Evolutionary conservation across 2,329 filamentous ascomycete species (phyloP), one percentile per base, ranked within the genome.

Genomic region (Sphaerostilbella broomeana): DNA sequence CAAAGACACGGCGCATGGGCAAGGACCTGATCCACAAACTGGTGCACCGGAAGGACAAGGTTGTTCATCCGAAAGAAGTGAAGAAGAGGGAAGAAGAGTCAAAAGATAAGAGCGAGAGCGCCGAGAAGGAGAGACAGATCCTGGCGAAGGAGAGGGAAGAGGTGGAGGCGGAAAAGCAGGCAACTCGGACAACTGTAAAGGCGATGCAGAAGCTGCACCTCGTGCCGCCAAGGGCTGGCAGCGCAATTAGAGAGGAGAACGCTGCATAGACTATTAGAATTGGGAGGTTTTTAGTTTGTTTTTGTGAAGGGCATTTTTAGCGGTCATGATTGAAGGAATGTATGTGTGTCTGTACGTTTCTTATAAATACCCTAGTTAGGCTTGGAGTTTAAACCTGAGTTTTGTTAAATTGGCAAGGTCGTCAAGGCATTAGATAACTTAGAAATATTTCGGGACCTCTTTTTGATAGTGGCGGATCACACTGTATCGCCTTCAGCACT

Each of bases 1-100:
- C 82, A 35, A 79, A 79, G 51, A 81, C 81, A 10, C 77, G 80
- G 35, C 69, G 70, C 42, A 79, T 79, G 54, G 71, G 82, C 22
- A 84, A 83, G 61, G 61, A 64, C 31, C 50, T 71, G 9, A 54
- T 65, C 19, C 43, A 65, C 40, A 74, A 72, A 43, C 51, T 76
- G 25, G 60, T 68, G 18, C 66, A 73, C 22, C 59, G 69, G 19
- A 71, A 77, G 43, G 77, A 79, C 40, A 80, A 78, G 51, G 54
- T 82, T 6, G 47, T 84, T 2, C 67, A 74, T 26, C 80, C 81
- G 0, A 77, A 82, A 44, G 73, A 77, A 53, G 69, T 70, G 38
- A 68, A 63, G 30, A 64, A 65, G 45, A 65, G 62, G 36, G 75
- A 83, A 48, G 78, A 81, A 52, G 77, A 72, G 21, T 64, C 73